Conservation (phyloP, 148 eudicot genomes). For the Nyssa sinensis region DNA sequence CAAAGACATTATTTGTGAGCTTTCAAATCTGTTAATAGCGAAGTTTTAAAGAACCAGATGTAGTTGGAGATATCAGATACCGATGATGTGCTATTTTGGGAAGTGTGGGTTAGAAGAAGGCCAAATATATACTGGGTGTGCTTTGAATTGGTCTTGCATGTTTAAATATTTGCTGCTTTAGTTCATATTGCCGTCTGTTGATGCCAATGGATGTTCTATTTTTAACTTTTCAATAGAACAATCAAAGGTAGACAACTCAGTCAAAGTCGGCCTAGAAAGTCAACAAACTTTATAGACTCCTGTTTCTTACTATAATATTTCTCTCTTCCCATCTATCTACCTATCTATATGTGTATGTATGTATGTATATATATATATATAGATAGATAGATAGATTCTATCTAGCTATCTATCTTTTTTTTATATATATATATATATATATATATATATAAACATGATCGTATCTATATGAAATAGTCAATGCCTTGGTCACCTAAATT, state of each 20-base stretch:
- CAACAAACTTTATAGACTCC: too few species aligned
- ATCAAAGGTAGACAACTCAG: neutral
- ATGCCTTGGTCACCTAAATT: too few species aligned
- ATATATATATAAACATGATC: too few species aligned
- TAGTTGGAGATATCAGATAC: too few species aligned
- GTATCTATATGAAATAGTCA: too few species aligned
- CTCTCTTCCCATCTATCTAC: too few species aligned
- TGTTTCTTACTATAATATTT: neutral
- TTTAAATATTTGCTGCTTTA: neutral
- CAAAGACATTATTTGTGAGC: neutral
- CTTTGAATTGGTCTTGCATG: neutral
- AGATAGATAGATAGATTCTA: too few species aligned
- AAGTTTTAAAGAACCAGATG: neutral
- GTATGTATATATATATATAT: too few species aligned
- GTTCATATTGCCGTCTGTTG: neutral
- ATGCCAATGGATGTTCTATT: too few species aligned
- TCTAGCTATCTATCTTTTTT: too few species aligned
- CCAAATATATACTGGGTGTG: neutral
- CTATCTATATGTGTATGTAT: neutral
- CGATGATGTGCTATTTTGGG: neutral
- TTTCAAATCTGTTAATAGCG: neutral
- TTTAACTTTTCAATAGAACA: too few species aligned
- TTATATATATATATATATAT: too few species aligned
- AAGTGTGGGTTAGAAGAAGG: neutral
- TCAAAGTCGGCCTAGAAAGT: neutral